phyloP scores from a whole-genome alignment of 2,329 filamentous ascomycete genomes.

The Aspergillus sp. region DNA sequence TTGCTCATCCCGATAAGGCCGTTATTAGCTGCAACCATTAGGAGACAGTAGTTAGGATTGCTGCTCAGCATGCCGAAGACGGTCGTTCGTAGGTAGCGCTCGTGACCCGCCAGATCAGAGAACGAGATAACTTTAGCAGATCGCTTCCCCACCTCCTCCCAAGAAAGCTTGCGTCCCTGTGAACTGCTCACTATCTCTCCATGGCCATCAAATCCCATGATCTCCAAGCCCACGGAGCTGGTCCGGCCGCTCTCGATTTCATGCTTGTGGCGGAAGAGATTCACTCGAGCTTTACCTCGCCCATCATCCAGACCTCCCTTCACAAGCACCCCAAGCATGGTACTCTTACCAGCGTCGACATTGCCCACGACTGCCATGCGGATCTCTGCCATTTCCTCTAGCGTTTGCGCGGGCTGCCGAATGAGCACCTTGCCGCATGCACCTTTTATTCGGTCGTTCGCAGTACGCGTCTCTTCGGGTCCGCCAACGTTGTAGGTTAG shows the following conservation, averaged over 20 bases:
- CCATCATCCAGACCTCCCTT: slow-evolving; percentile 96
- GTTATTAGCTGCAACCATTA: slow-evolving; percentile 99
- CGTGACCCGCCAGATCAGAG: slow-evolving; percentile 91
- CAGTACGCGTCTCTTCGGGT: slow-evolving; percentile 66
- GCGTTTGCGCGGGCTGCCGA: slow-evolving; percentile 68
- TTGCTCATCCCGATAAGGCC: slow-evolving; percentile 97
- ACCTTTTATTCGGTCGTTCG: slow-evolving; percentile 66
- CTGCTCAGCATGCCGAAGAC: slow-evolving; percentile 93
- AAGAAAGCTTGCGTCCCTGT: slow-evolving; percentile 83
- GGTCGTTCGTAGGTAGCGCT: slow-evolving; percentile 90
- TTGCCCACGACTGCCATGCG: slow-evolving; percentile 96
- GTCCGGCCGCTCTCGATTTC: slow-evolving; percentile 95
- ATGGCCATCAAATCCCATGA: slow-evolving; percentile 90
- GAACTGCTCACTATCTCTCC: slow-evolving; percentile 81
- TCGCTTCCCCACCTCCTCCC: slow-evolving; percentile 95
- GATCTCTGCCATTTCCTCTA: slow-evolving; percentile 92
- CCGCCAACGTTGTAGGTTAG: slow-evolving; percentile 90
- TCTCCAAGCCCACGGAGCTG: slow-evolving; percentile 97
- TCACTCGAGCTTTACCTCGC: slow-evolving; percentile 87
- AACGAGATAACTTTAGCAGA: slow-evolving; percentile 97
- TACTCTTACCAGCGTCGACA: slow-evolving; percentile 96
- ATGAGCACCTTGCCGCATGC: slow-evolving; percentile 86
- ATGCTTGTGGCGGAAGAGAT: slow-evolving; percentile 96
- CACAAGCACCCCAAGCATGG: slow-evolving; percentile 90
- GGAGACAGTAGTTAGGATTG: slow-evolving; percentile 93